Evolutionary conservation across 805 yeast species (phyloP).

Genomic region (Monosporozyma aquatica): DNA sequence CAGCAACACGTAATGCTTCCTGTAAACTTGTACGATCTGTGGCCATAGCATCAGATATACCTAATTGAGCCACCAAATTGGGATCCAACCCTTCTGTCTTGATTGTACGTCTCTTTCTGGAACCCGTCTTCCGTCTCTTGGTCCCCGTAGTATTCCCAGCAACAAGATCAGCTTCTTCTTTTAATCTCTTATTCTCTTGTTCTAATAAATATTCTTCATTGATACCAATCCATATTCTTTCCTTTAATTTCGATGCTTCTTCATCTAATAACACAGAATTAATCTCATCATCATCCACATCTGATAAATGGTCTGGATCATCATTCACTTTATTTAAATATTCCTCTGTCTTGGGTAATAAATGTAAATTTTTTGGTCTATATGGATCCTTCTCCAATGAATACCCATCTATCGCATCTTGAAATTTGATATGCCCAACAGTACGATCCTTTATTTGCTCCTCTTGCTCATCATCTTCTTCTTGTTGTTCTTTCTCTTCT

Average conservation of each 20-base stretch:
- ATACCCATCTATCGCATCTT: conserved; percentile 29
- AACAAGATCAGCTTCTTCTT: conserved; percentile 76
- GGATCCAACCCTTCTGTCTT: conserved; percentile 9
- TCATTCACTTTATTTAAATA: conserved; percentile 46
- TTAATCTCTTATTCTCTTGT: conserved; percentile 75
- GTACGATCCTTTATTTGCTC: conserved; percentile 6
- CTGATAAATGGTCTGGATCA: conserved; percentile 55
- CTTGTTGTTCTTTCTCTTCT: neutral
- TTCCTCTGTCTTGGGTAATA: conserved; percentile 50
- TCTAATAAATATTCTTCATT: conserved; percentile 79
- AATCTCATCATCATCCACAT: conserved; percentile 78
- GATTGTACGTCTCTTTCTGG: conserved; percentile 15
- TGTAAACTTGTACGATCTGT: conserved; percentile 30
- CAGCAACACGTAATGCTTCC: conserved; percentile 34
- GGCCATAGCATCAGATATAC: conserved; percentile 13
- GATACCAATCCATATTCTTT: conserved; percentile 80
- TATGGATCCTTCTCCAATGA: conserved; percentile 35
- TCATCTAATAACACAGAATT: conserved; percentile 49
- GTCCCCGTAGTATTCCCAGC: conserved; percentile 68
- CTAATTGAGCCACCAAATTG: neutral
- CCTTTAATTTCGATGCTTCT: conserved; percentile 66
- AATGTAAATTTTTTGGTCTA: conserved; percentile 46
- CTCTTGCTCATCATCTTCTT: conserved; percentile 9
- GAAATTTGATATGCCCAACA: conserved; percentile 13
- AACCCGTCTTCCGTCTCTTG: conserved; percentile 21